Percentiles rank a stretch among this genome's conserved stretches.
phyloP scores from a whole-genome alignment of 2,329 filamentous ascomycete genomes.

The Fusarium udum region DNA sequence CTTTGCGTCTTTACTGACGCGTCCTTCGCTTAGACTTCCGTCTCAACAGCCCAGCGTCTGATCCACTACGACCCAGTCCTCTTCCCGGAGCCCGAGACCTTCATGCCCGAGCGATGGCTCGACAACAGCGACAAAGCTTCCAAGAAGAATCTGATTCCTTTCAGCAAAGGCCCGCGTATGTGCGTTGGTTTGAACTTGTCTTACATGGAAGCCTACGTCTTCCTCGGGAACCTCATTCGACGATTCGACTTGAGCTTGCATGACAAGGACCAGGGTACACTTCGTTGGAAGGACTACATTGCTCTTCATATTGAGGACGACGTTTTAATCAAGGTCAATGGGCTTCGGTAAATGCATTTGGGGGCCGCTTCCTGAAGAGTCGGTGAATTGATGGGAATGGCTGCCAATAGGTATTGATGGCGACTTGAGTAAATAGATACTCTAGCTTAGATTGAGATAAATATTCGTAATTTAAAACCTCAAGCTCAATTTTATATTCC shows the following conservation, averaged over 20 bases:
- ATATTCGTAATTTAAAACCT: not conserved
- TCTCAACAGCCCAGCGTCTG: not conserved
- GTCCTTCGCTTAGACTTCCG: not conserved
- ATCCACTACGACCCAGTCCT: not conserved
- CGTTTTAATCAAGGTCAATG: not conserved
- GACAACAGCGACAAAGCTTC: not conserved
- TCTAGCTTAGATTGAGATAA: not conserved
- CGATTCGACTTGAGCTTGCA: not conserved
- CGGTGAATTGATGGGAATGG: not conserved
- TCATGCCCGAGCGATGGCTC: not conserved
- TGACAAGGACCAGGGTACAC: not conserved
- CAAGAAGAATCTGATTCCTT: not conserved
- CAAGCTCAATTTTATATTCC: not conserved
- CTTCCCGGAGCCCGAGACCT: not conserved
- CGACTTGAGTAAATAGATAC: too few relatives aligned
- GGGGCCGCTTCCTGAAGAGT: too few relatives aligned
- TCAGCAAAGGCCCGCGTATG: not conserved
- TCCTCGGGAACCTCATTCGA: not conserved
- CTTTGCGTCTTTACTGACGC: not conserved
- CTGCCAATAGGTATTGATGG: not conserved
- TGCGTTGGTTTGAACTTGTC: not conserved
- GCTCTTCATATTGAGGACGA: not conserved
- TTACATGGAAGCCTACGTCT: not conserved
- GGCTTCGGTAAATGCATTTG: not conserved
- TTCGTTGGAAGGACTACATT: not conserved